Evolutionary conservation across 2,329 filamentous ascomycete species (phyloP).

Genomic region (Coniochaeta sp.): DNA sequence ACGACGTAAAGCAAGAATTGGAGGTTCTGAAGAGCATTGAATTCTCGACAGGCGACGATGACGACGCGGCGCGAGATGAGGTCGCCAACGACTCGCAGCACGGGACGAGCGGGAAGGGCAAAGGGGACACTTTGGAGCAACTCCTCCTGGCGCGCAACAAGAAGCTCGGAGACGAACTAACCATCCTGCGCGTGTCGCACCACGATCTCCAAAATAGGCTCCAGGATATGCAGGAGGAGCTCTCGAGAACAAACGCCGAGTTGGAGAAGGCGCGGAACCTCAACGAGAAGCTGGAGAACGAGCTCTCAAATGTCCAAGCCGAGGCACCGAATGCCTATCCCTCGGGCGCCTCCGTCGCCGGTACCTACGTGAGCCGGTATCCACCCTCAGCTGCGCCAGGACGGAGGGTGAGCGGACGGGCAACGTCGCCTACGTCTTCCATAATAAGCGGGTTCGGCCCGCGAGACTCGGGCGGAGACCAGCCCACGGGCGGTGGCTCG

Average conservation of each 20-base stretch:
- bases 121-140: slow-evolving; percentile 81
- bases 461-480: slow-evolving; percentile 26
- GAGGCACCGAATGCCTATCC: slow-evolving; percentile 79
- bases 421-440: slow-evolving; percentile 84
- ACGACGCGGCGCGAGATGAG: slow-evolving; percentile 36
- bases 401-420: slow-evolving; percentile 47
- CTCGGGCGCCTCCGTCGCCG: slow-evolving; percentile 85
- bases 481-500: slow-evolving; percentile 61
- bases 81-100: slow-evolving; percentile 29
- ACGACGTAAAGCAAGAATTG: slow-evolving; percentile 91
- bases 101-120: slow-evolving; percentile 45
- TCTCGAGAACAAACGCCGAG: slow-evolving; percentile 76
- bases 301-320: slow-evolving; percentile 80
- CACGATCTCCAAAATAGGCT: slow-evolving; percentile 81
- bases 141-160: slow-evolving; percentile 90
- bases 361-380: slow-evolving; percentile 78
- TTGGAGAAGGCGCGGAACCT: slow-evolving; percentile 78
- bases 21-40: slow-evolving; percentile 98
- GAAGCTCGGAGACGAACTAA: slow-evolving; percentile 90
- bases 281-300: slow-evolving; percentile 84
- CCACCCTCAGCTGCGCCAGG: slow-evolving; percentile 54
- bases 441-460: slow-evolving; percentile 97
- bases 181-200: slow-evolving; percentile 85
- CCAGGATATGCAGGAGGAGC: slow-evolving; percentile 72
- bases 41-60: slow-evolving; percentile 84